Percentiles rank a stretch among this genome's conserved stretches.
phyloP scores from a whole-genome alignment of 345 rosid genomes.

The Eucalyptus sp. region DNA sequence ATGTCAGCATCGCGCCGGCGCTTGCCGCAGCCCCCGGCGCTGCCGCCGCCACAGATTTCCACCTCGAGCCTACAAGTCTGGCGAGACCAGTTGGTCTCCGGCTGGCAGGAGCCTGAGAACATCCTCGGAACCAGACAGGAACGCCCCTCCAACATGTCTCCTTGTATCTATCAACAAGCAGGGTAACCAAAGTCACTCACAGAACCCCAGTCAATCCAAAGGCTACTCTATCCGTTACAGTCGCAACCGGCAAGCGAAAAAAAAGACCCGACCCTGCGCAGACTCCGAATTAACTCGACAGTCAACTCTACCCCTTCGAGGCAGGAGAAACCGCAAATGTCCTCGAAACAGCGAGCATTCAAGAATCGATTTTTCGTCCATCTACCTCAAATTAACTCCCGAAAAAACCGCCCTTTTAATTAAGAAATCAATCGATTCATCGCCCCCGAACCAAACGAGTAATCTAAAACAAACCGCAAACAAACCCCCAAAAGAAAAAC shows the following conservation, averaged over 20 bases:
- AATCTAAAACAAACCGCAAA: background rate
- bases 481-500: background rate
- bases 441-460: background rate
- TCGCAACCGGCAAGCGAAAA: background rate
- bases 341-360: background rate
- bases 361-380: background rate
- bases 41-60: background rate
- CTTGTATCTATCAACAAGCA: background rate
- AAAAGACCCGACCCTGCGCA: background rate
- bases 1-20: slow-evolving; percentile 22
- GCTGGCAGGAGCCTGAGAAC: slow-evolving; percentile 56
- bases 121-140: slow-evolving; percentile 45
- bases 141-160: slow-evolving; percentile 72
- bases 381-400: background rate
- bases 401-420: background rate
- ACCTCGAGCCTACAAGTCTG: slow-evolving; percentile 28
- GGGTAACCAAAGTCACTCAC: background rate
- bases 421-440: background rate
- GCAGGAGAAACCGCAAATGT: background rate
- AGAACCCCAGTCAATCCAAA: background rate
- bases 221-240: background rate
- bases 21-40: slow-evolving; percentile 18
- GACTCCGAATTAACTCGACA: background rate
- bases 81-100: slow-evolving; percentile 47
- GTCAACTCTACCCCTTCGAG: background rate